A percentile compares a stretch with the other conserved stretches of the same genome.
These are phyloP conservation scores for Dactylorhiza incarnata DNA, from an alignment of 106 monocot species.

Conservation along the genomic window DNA sequence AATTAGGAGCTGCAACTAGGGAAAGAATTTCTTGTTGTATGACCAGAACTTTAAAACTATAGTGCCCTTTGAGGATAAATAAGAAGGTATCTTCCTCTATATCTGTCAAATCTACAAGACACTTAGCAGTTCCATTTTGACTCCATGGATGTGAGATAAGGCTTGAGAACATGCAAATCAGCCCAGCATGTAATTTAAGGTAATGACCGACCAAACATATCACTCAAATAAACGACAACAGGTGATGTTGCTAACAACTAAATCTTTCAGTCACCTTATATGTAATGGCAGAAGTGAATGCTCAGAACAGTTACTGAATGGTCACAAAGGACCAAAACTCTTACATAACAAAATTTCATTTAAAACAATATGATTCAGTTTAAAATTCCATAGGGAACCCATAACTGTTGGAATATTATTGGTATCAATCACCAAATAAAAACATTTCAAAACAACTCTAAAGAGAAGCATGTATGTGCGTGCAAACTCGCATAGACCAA, in stretches of 20 bases:
- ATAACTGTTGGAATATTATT: not conserved
- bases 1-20: not conserved
- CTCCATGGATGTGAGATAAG: not conserved
- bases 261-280: not conserved
- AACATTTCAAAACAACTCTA: too few species aligned
- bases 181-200: not conserved
- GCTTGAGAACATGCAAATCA: not conserved
- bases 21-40: not conserved
- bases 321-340: not conserved
- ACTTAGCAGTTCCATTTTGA: not conserved
- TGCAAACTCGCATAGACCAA: too few species aligned
- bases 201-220: not conserved
- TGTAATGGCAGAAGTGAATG: not conserved
- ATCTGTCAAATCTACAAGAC: too few species aligned
- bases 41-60: not conserved
- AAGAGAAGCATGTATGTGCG: too few species aligned
- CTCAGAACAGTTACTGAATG: not conserved
- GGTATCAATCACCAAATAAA: too few species aligned
- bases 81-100: not conserved
- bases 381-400: not conserved
- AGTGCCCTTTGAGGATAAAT: not conserved
- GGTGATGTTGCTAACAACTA: not conserved
- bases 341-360: not conserved
- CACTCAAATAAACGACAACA: too few species aligned
- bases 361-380: not conserved